Conservation (phyloP, 805 yeast genomes). For the Teunomyces lycoperdinae region DNA sequence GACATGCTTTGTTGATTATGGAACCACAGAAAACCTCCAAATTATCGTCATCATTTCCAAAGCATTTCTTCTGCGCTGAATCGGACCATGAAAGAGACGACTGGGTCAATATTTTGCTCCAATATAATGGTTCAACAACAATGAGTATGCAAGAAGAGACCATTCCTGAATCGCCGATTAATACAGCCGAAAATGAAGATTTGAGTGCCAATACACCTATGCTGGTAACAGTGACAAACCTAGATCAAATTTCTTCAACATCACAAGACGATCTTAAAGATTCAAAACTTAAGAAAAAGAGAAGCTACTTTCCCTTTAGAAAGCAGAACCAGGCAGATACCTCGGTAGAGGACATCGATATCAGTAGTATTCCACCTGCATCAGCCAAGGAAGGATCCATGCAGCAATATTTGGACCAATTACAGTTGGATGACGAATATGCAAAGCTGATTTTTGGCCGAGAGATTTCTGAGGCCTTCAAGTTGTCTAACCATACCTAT, state of each 20-base stretch:
- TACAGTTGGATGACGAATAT: constrained; percentile 32
- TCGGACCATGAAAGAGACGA: constrained; percentile 70
- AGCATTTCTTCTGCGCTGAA: constrained; percentile 75
- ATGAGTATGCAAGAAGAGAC: neutral
- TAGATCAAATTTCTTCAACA: constrained; percentile 8
- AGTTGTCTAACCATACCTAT: constrained; percentile 48
- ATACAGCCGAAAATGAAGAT: constrained; percentile 13
- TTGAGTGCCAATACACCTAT: constrained; percentile 2
- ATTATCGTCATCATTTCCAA: constrained; percentile 37
- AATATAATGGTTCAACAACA: constrained; percentile 18
- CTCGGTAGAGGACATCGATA: neutral
- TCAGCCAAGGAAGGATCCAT: constrained; percentile 18
- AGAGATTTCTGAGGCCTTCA: constrained; percentile 51
- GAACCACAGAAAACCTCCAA: constrained; percentile 40
- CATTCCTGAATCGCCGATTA: constrained; percentile 6
- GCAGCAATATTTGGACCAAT: constrained; percentile 30
- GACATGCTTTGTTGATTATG: constrained; percentile 60
- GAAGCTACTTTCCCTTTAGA: constrained; percentile 60
- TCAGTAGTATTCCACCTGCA: constrained; percentile 9
- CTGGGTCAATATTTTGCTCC: constrained; percentile 56
- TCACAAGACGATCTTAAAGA: constrained; percentile 26
- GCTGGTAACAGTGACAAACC: neutral
- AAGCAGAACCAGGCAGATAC: constrained; percentile 7
- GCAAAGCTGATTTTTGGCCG: constrained; percentile 59
- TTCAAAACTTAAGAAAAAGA: constrained; percentile 47